These are phyloP conservation scores for Nakazawaea ernobii DNA, from an alignment of 805 yeast genomes.

Conservation along the genomic window DNA sequence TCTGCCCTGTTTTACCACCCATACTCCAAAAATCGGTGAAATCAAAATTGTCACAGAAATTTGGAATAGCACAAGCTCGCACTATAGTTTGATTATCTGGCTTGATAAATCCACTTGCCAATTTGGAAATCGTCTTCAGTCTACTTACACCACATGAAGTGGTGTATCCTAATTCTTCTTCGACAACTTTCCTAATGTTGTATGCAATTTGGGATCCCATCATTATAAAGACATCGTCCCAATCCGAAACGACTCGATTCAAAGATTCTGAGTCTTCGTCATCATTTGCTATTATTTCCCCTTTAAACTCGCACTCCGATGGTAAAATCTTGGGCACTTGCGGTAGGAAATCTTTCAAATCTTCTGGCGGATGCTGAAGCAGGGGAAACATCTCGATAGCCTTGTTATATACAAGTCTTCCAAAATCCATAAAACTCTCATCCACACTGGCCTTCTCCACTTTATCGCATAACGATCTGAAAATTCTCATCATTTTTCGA, in stretches of 20 bases:
- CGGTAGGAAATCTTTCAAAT: constrained; percentile 31
- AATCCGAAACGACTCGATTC: constrained; percentile 34
- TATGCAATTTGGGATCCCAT: constrained; percentile 59
- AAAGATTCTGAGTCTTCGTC: constrained; percentile 18
- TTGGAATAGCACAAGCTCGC: constrained; percentile 36
- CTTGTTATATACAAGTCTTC: constrained; percentile 47
- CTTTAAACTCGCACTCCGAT: constrained; percentile 23
- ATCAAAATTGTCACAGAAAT: constrained; percentile 56
- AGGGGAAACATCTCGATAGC: constrained; percentile 44
- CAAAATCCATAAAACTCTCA: constrained; percentile 85
- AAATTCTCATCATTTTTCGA: constrained; percentile 64
- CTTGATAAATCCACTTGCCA: constrained; percentile 80
- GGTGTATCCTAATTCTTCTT: constrained; percentile 60
- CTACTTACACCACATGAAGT: constrained; percentile 86
- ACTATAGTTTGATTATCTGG: constrained; percentile 85
- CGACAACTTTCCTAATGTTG: constrained; percentile 49
- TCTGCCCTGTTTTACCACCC: constrained; percentile 85
- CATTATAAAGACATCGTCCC: constrained; percentile 76
- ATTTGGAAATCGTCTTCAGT: constrained; percentile 73
- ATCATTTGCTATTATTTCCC: constrained; percentile 19
- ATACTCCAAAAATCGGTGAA: constrained; percentile 79
- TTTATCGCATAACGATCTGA: constrained; percentile 53
- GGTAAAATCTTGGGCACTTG: constrained; percentile 35
- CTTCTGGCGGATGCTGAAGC: constrained; percentile 8
- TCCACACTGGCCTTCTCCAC: constrained; percentile 96